Conservation (phyloP, 1,284 basidiomycete genomes). For the Papiliotrema laurentii region DNA sequence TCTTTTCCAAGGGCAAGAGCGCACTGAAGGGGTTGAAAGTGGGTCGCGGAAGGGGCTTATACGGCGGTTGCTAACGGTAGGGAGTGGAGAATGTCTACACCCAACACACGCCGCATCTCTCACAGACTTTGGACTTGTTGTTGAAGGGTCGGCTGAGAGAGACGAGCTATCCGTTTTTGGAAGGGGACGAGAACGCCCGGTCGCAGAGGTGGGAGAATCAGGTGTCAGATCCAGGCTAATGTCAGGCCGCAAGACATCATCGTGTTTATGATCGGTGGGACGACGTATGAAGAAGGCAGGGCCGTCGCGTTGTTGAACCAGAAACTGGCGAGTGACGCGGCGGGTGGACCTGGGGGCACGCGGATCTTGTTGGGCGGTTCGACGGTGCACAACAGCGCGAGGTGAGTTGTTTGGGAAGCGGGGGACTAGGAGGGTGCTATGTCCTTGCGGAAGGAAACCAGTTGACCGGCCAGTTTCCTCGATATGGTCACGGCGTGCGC, state of each 20-base stretch:
- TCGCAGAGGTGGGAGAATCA: constrained; percentile 31
- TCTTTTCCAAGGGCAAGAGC: constrained; percentile 89
- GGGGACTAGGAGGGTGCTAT: too few relatives aligned
- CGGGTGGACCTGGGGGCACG: constrained; percentile 51
- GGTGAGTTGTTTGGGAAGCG: constrained; percentile 54
- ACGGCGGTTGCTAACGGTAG: constrained; percentile 46
- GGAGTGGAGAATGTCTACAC: constrained; percentile 99
- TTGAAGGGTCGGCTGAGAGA: constrained; percentile 83
- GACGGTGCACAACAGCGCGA: constrained; percentile 85
- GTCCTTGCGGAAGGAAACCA: neutral
- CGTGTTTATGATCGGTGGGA: constrained; percentile 88
- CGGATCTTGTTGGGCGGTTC: constrained; percentile 85
- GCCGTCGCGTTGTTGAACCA: constrained; percentile 80
- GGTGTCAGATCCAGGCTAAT: neutral
- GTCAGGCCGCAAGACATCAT: constrained; percentile 89
- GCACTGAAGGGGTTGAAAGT: constrained; percentile 94
- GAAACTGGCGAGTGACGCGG: constrained; percentile 53
- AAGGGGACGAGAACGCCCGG: constrained; percentile 54
- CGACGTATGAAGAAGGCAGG: constrained; percentile 88
- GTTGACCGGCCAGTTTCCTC: constrained; percentile 38
- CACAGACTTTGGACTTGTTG: constrained; percentile 85
- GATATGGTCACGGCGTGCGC: constrained; percentile 46
- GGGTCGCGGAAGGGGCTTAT: constrained; percentile 6
- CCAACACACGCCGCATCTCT: constrained; percentile 90
- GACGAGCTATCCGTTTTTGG: constrained; percentile 83